Evolutionary conservation across 2,329 filamentous ascomycete genomes (phyloP), one percentile per base, ranked within the genome.

Genomic region (Mycocentrospora acerina): DNA sequence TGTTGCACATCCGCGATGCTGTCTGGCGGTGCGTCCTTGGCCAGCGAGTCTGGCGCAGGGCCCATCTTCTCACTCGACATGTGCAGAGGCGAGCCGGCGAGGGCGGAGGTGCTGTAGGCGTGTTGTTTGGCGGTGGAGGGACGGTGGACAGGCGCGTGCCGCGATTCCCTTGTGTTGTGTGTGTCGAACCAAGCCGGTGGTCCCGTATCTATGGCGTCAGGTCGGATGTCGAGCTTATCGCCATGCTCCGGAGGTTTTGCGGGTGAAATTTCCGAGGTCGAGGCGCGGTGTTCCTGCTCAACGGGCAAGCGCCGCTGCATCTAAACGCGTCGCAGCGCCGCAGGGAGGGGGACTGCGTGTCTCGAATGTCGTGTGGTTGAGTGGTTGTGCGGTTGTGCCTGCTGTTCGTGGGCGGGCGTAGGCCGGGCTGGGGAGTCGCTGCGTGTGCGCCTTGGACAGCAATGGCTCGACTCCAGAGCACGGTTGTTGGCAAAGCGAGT

Each of bases 11-110:
- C 58, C 15, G 46, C 48, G 50, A 60, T 59, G 45, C 46, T 62
- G 41, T 64, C 58, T 31, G 44, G 48, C 25, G 51, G 55, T 15
- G 57, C 62, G 40, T 64, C 57, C 48, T 60, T 62, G 14, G 51
- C 51, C 22, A 53, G 42, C 36, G 52, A 37, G 18, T 28, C 37
- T 43, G 53, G 50, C 17, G 49, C 43, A 13, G 32, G 33, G 29
- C 35, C 35, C 30, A 51, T 37, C 24, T 55, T 48, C n/a, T 53
- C 43, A 37, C 35, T 51, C 14, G 45, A 46, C 42, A 57, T 51
- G 28, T 34, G 15, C 13, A 42, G 30, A 19, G 9, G 25, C 31
- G 26, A 27, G 24, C 49, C 40, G 38, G 46, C 29, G 34, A 29
- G n/a, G 9, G 35, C 33, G n/a, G 46, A 26, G 31, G 44, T 37